Evolutionary conservation across 2,329 filamentous ascomycete species (phyloP), one percentile per base, ranked within the genome.

Genomic region (Cladophialophora immunda): DNA sequence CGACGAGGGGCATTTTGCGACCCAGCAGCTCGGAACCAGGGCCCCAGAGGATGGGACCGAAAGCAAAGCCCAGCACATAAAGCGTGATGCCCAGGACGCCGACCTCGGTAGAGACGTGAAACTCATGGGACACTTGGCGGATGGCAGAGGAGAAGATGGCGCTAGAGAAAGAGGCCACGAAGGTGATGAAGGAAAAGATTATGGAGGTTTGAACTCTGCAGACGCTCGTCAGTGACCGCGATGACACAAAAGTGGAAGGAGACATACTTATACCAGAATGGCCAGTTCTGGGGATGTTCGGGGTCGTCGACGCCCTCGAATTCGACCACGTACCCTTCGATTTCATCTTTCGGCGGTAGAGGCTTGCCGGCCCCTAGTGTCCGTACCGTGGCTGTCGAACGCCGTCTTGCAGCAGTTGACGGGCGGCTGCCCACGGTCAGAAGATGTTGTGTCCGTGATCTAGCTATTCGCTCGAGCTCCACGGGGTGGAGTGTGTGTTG

Each of bases 221-320:
- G 69, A 3, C 8, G 80, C 75, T 0, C 78, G 58, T 66, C 17
- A 66, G 38, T 27, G 8, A 19, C n/a, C 11, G 25, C 22, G 38
- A 11, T 4, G 11, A 3, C 15, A 2, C 6, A 7, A 29, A 29
- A 7, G 15, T n/a, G 11, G 13, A 22, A 22, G 17, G 34, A 17
- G n/a, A 61, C 52, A 17, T 62, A 80, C 73, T 85, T 86, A 68
- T 78, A 79, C 3, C 65, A 59, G 0, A 72, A 71, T 1, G 80
- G 71, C 87, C 87, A 90, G 73, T 90, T 90, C 70, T 84, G 77
- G 0, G 89, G 87, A 68, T 90, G 88, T 45, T 81, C 76, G 0
- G 83, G 83, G 63, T 89, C 87, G 62, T 86, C 76, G 0, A 83
- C 82, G 0, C 84, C 83, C 69, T 89, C 85, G 75, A 96, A 97